Percentiles rank a stretch among this genome's conserved stretches.
These are phyloP conservation scores for Tuber microsphaerosporum DNA, from an alignment of 495 filamentous ascomycete species.

Conservation along the genomic window DNA sequence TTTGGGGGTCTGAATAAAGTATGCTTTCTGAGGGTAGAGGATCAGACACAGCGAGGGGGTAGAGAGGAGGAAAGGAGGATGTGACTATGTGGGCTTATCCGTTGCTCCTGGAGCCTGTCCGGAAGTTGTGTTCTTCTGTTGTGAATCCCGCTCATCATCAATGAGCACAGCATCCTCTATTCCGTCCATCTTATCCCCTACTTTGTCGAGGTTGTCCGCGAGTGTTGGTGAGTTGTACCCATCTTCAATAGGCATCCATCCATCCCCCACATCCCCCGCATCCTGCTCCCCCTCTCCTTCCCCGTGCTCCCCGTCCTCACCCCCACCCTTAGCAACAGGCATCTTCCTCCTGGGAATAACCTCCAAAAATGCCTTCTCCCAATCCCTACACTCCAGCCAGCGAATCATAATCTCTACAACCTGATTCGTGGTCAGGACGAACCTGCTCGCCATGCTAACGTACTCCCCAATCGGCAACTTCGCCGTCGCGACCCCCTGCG, in stretches of 20 bases:
- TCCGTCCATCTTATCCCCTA: not conserved
- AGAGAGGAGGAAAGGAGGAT: not conserved
- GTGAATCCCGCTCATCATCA: not conserved
- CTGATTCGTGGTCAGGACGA: slow-evolving; percentile 85
- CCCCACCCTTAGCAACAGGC: slow-evolving; percentile 45
- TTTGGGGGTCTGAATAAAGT: not conserved
- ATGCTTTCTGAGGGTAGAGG: not conserved
- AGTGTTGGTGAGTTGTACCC: slow-evolving; percentile 24
- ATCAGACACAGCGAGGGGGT: not conserved
- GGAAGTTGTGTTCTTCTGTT: not conserved
- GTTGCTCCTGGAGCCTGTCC: not conserved
- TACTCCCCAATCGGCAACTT: slow-evolving; percentile 88
- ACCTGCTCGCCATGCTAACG: slow-evolving; percentile 75
- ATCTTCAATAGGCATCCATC: slow-evolving; percentile 21
- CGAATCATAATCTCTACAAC: slow-evolving; percentile 91
- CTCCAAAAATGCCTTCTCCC: slow-evolving; percentile 78
- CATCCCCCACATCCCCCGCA: slow-evolving; percentile 39
- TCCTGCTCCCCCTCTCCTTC: slow-evolving; percentile 35
- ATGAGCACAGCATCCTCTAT: not conserved
- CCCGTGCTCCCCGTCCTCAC: slow-evolving; percentile 28
- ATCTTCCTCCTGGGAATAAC: slow-evolving; percentile 83
- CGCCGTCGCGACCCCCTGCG: slow-evolving; percentile 71
- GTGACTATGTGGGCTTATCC: not conserved
- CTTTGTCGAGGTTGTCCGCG: slow-evolving; percentile 48
- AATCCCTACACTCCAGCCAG: slow-evolving; percentile 82